These are phyloP conservation scores for Collybia nuda DNA, from an alignment of 768 basidiomycete genomes.

Conservation along the genomic window DNA sequence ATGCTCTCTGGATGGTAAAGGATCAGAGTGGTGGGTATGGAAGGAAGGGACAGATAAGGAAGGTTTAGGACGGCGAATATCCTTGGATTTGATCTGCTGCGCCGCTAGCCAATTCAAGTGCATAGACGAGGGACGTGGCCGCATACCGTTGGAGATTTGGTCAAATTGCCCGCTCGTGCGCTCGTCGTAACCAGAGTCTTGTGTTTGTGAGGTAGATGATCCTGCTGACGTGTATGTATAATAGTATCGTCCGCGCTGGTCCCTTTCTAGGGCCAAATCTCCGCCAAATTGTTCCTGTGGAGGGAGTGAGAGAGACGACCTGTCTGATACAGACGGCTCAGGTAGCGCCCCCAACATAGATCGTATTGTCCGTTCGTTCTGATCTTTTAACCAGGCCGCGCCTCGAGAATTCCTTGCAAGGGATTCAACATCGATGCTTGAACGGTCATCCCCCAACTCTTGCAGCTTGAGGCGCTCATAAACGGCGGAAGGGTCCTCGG, in stretches of 20 bases:
- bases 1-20: slow-evolving; percentile 16
- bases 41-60: slow-evolving; percentile 21
- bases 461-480: slow-evolving; percentile 58
- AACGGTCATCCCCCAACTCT: slow-evolving; percentile 35
- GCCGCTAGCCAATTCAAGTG: slow-evolving; percentile 65
- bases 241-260: slow-evolving; percentile 71
- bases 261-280: slow-evolving; percentile 65
- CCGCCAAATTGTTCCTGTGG: slow-evolving; percentile 48
- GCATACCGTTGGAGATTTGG: slow-evolving; percentile 17
- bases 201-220: slow-evolving; percentile 49
- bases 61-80: slow-evolving; percentile 18
- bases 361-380: slow-evolving; percentile 65
- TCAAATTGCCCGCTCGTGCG: slow-evolving; percentile 26
- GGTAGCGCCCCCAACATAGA: slow-evolving; percentile 59
- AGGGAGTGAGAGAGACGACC: slow-evolving; percentile 38
- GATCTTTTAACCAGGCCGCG: slow-evolving; percentile 80
- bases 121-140: slow-evolving; percentile 62
- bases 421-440: slow-evolving; percentile 41
- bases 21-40: slow-evolving; percentile 28
- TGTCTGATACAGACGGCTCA: slow-evolving; percentile 59
- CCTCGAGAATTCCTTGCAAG: slow-evolving; percentile 65
- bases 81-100: slow-evolving; percentile 42
- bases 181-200: slow-evolving; percentile 58
- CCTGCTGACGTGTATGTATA: slow-evolving; percentile 63
- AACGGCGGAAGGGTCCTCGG: slow-evolving; percentile 43